These are phyloP conservation scores for Microstegium vimineum DNA, from an alignment of 176 grass and related monocot species.

Conservation along the genomic window DNA sequence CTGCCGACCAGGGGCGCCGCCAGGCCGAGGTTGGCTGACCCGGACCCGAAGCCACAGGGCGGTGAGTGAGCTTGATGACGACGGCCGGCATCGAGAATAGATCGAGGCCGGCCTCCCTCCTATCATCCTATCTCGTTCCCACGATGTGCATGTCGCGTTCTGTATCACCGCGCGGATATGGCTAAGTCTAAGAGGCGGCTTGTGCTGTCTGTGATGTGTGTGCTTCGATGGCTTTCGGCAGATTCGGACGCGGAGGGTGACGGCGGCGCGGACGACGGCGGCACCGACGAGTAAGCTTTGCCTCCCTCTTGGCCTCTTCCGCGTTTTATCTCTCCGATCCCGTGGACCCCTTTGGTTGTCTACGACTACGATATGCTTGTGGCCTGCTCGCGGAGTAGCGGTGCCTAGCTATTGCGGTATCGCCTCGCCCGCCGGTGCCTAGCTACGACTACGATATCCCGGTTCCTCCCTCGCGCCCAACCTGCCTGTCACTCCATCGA, in stretches of 20 bases:
- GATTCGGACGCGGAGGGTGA: conserved; percentile 36
- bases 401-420: neutral
- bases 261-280: conserved; percentile 31
- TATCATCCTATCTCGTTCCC: neutral
- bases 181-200: conserved; percentile 18
- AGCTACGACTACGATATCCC: too few relatives aligned
- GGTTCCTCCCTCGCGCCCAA: neutral
- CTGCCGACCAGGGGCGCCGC: conserved; percentile 7
- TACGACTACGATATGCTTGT: conserved; percentile 7
- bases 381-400: neutral
- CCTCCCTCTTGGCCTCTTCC: neutral
- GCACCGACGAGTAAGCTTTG: conserved; percentile 34
- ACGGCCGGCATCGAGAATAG: neutral
- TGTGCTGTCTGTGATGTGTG: neutral
- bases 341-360: neutral
- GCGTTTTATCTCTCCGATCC: neutral
- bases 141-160: conserved; percentile 21
- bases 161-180: conserved; percentile 10
- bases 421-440: neutral
- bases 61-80: conserved; percentile 30
- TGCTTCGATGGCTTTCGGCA: conserved; percentile 11
- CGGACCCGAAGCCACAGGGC: conserved; percentile 1
- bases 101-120: conserved; percentile 7
- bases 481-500: neutral
- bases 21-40: conserved; percentile 26